Percentiles rank a stretch among this genome's conserved stretches.
Evolutionary conservation across 1,139 yeast species (phyloP).

Genomic region (Magnusiomyces paraingens): DNA sequence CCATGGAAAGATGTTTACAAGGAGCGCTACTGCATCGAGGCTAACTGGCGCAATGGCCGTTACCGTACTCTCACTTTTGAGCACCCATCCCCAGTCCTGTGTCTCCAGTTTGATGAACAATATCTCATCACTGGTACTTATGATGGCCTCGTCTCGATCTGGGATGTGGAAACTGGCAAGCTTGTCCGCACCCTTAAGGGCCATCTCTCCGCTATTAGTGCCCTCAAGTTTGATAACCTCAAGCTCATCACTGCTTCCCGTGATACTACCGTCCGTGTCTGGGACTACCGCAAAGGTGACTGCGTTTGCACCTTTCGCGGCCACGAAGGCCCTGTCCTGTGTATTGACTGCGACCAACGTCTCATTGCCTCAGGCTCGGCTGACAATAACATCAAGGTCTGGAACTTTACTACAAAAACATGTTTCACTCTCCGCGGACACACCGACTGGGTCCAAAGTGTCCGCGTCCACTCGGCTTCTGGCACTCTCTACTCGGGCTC

Average conservation of each 20-base stretch:
- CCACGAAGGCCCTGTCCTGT: conserved; percentile 75
- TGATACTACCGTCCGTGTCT: conserved; percentile 85
- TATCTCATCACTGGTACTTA: conserved; percentile 85
- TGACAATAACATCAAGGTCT: conserved; percentile 83
- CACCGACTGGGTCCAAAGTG: conserved; percentile 85
- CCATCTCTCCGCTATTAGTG: conserved; percentile 77
- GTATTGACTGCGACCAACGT: conserved; percentile 68
- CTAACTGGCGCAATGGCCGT: conserved; percentile 87
- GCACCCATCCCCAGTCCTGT: conserved; percentile 83
- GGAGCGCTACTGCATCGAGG: conserved; percentile 83
- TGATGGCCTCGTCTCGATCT: conserved; percentile 79
- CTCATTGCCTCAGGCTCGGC: conserved; percentile 91
- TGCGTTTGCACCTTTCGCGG: conserved; percentile 92
- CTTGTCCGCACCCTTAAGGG: conserved; percentile 72
- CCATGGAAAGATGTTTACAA: conserved; percentile 97
- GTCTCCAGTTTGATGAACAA: conserved; percentile 75
- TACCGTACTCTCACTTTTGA: conserved; percentile 57
- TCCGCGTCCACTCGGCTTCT: conserved; percentile 74
- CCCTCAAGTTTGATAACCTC: conserved; percentile 78
- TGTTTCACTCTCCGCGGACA: conserved; percentile 93
- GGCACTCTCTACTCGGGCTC: conserved; percentile 79
- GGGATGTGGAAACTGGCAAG: conserved; percentile 80
- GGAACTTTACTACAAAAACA: conserved; percentile 93
- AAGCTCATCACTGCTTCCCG: conserved; percentile 88
- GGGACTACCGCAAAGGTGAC: conserved; percentile 94